Percentiles rank a stretch among this genome's conserved stretches.
These are phyloP conservation scores for Hordeum pubiflorum DNA, from an alignment of 202 grass and related monocot genomes.

Conservation along the genomic window DNA sequence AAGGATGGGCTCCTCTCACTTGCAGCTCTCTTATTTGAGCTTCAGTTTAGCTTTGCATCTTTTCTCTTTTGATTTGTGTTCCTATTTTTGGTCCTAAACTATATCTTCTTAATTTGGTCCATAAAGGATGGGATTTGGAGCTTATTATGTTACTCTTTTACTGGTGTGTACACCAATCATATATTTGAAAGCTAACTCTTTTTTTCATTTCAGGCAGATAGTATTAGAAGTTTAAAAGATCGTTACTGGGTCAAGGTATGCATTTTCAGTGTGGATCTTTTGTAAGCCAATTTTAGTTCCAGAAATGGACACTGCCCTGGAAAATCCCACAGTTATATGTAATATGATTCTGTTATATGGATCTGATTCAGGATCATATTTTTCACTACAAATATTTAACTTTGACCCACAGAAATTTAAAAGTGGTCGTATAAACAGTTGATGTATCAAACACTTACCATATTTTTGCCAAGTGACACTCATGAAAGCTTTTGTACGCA, in stretches of 20 bases:
- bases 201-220: slow-evolving; percentile 52
- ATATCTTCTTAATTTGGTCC: background rate
- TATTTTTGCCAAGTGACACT: background rate
- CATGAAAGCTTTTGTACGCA: background rate
- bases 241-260: slow-evolving; percentile 95
- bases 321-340: background rate
- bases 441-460: background rate
- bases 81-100: background rate
- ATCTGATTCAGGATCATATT: background rate
- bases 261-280: slow-evolving; percentile 17
- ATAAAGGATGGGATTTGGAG: background rate
- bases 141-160: background rate
- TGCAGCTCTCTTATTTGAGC: background rate
- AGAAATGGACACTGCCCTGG: background rate
- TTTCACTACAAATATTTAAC: background rate
- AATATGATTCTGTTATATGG: background rate
- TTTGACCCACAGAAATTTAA: background rate
- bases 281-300: background rate
- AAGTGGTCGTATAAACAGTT: background rate
- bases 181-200: background rate
- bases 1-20: background rate
- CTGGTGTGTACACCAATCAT: background rate
- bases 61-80: background rate
- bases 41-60: background rate
- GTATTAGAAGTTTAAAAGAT: slow-evolving; percentile 53